These are phyloP conservation scores for Chaetomium globosum DNA, from an alignment of 2,329 filamentous ascomycete species.

Conservation along the genomic window DNA sequence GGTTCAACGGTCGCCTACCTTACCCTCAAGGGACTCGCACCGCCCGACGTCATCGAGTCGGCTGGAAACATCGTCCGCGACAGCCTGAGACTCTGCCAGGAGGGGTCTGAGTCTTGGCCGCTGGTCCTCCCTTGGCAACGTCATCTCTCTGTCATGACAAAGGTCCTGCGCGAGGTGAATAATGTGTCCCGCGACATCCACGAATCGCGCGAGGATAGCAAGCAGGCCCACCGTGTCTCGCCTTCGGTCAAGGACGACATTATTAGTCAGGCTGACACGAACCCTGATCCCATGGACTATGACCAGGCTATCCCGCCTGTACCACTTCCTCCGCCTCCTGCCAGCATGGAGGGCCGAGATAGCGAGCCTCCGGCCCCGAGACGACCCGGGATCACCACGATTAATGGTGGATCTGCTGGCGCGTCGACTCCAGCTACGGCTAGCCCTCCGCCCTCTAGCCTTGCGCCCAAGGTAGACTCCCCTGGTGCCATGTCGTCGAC, in stretches of 20 bases:
- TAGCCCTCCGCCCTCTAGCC: constrained; percentile 43
- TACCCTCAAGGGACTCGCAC: constrained; percentile 63
- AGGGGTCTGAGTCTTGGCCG: constrained; percentile 62
- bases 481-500: constrained; percentile 39
- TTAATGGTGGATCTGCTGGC: constrained; percentile 59
- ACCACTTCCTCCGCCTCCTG: constrained; percentile 42
- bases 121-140: constrained; percentile 62
- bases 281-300: constrained; percentile 61
- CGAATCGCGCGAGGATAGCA: constrained; percentile 43
- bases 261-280: constrained; percentile 58
- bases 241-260: constrained; percentile 58
- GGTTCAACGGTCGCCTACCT: constrained; percentile 64
- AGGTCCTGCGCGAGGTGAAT: constrained; percentile 60
- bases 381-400: constrained; percentile 59
- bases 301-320: constrained; percentile 49
- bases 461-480: constrained; percentile 41
- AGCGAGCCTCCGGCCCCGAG: constrained; percentile 57
- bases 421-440: constrained; percentile 52
- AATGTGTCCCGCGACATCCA: constrained; percentile 40
- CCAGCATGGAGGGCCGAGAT: constrained; percentile 50
- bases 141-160: constrained; percentile 63
- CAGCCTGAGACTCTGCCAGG: constrained; percentile 61
- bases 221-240: constrained; percentile 41
- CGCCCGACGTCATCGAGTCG: constrained; percentile 59
- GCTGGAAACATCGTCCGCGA: constrained; percentile 60